Base-by-base conservation (phyloP, 768 basidiomycete species). In the Boletus bicolor region DNA sequence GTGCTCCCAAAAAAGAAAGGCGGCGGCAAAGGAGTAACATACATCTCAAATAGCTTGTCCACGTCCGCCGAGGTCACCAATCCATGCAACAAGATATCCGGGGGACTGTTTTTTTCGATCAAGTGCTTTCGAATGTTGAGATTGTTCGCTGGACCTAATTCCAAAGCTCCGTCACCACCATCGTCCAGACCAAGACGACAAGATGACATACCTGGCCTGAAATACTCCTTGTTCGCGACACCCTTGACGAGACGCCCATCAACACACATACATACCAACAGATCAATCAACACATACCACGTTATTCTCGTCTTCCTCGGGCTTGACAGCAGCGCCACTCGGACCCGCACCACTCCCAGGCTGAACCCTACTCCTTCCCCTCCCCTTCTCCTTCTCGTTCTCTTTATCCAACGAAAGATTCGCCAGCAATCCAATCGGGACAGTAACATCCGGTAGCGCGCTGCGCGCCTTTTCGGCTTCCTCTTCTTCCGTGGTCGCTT, bases 31-130 rank as follows among this genome's bases (percentile, higher is more conserved):
- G 3, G 6, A 26, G 7, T 0, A 12, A 78, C 90, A 34, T 61
- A 91, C 88, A 93, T 89, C 35, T 89, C 79, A 61, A 93, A 93
- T n/a, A 93, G 71, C 59, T 85, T 85, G 55, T 91, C 86, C 3
- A 92, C 89, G 57, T 93, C 91, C 45, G 82, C 81, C 0, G 86
- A 82, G 1, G 83, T 84, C 36, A 93, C 88, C 21, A 93, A 72
- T 10, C 88, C 88, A 61, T 91, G 90, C 2, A 90, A 81, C 41
- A 93, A 66, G 53, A 93, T 91, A 62, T 91, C 90, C 0, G 91
- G 91, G 1, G 89, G 86, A 60, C 82, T 87, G 59, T 89, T 86
- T 55, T 82, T 84, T 63, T 91, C 89, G 44, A 91, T 90, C 64
- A 91, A 69, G 28, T 79, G 76, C 53, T 86, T 86, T 9, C 90